A percentile compares a stretch with the other conserved stretches of the same genome.
These are phyloP conservation scores for Cyclotella cryptica DNA, from an alignment of 108 stramenopile species.

Conservation along the genomic window DNA sequence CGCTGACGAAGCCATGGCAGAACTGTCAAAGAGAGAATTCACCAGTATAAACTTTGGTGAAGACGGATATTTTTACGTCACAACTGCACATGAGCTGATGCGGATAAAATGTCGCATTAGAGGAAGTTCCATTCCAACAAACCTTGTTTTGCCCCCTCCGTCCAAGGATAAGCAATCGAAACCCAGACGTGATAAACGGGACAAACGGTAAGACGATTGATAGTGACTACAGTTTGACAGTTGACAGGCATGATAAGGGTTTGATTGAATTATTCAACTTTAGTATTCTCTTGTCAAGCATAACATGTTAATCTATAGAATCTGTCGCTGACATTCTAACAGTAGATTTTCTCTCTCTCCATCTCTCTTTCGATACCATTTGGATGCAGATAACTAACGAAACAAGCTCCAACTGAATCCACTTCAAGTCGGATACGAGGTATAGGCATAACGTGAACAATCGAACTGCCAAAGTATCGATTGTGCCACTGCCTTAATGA, in stretches of 20 bases:
- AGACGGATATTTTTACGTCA: conserved; percentile 72
- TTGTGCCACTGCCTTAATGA: not conserved
- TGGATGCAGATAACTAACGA: not conserved
- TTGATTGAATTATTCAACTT: too few relatives aligned
- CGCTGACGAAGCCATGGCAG: too few relatives aligned
- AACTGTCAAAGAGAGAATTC: too few relatives aligned
- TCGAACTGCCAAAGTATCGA: conserved; percentile 17
- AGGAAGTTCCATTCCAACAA: conserved; percentile 50
- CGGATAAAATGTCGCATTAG: conserved; percentile 56
- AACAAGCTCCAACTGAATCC: conserved; percentile 13
- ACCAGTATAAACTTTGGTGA: conserved; percentile 65
- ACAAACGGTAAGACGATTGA: not conserved
- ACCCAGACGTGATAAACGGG: conserved; percentile 8
- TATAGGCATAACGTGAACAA: not conserved
- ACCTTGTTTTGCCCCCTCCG: conserved; percentile 43
- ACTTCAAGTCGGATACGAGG: conserved; percentile 5
- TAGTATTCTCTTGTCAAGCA: too few relatives aligned
- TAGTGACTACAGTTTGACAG: too few relatives aligned
- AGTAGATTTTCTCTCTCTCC: not conserved
- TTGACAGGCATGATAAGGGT: too few relatives aligned
- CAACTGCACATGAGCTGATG: conserved; percentile 50
- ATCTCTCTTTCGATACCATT: not conserved
- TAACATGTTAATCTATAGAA: too few relatives aligned
- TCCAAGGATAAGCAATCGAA: too few relatives aligned
- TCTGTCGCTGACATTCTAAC: too few relatives aligned